phyloP scores from a whole-genome alignment of 148 eudicot species.

The Polygonum aviculare region DNA sequence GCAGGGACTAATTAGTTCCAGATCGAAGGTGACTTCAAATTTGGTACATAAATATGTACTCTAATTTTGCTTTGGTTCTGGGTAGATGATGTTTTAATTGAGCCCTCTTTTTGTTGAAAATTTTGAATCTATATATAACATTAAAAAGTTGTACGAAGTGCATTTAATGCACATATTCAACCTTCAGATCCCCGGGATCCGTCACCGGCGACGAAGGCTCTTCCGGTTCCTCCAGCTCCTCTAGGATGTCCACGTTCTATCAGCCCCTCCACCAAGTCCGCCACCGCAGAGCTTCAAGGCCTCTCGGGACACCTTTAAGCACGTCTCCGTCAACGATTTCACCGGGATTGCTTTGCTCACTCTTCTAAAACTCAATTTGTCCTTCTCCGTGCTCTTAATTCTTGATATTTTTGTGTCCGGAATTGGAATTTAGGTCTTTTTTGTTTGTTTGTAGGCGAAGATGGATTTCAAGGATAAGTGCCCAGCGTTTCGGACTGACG shows the following conservation, averaged over 20 bases:
- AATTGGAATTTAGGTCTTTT: background rate
- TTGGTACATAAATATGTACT: no score
- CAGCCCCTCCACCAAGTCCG: conserved; percentile 38
- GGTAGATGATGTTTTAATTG: no score
- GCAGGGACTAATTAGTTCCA: no score
- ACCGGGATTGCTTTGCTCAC: conserved; percentile 79
- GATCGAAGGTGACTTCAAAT: no score
- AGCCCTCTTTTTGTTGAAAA: no score
- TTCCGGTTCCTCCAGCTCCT: conserved; percentile 16
- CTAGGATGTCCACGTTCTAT: conserved; percentile 27
- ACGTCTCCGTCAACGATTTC: conserved; percentile 47
- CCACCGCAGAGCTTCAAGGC: conserved; percentile 15
- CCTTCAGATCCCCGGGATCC: conserved; percentile 24
- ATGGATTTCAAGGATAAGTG: conserved; percentile 90
- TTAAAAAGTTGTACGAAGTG: no score
- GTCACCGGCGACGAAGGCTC: conserved; percentile 8
- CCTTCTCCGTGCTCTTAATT: background rate
- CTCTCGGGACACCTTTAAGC: conserved; percentile 19
- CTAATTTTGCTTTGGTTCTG: no score
- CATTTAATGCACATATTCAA: conserved; percentile 13
- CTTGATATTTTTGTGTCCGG: background rate
- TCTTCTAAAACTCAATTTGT: background rate
- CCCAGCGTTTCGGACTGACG: conserved; percentile 68
- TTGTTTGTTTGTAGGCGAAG: conserved; percentile 41
- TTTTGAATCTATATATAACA: no score